Percentiles rank a stretch among this genome's conserved stretches.
These are phyloP conservation scores for Ailanthus altissimus DNA, from an alignment of 345 rosid species.

Conservation along the genomic window DNA sequence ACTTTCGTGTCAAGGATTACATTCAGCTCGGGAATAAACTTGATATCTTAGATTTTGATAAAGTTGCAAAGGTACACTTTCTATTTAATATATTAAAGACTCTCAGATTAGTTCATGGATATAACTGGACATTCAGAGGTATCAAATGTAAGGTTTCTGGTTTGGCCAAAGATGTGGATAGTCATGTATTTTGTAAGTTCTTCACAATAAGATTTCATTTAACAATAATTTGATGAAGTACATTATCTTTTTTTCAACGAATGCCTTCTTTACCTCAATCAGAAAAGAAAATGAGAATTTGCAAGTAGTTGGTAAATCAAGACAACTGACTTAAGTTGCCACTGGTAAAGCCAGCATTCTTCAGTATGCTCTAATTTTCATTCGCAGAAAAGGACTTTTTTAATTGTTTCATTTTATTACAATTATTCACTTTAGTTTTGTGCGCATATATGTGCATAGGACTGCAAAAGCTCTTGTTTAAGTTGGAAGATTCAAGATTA, in stretches of 20 bases:
- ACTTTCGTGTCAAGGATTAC: slow-evolving; percentile 82
- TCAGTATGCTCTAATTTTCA: neutral
- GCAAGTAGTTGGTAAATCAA: neutral
- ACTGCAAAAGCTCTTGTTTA: neutral
- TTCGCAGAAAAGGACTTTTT: neutral
- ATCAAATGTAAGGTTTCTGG: neutral
- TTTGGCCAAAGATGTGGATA: neutral
- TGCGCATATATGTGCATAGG: neutral
- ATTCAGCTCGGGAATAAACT: slow-evolving; percentile 86
- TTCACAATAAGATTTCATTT: neutral
- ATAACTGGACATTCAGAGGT: neutral
- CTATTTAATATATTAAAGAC: slow-evolving; percentile 22
- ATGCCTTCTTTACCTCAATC: no score
- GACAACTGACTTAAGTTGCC: neutral
- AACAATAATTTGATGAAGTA: neutral
- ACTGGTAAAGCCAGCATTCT: neutral
- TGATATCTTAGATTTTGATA: slow-evolving; percentile 83
- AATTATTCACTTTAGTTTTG: neutral
- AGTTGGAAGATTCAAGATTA: neutral
- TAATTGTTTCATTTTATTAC: neutral
- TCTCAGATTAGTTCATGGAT: neutral
- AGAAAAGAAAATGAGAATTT: no score
- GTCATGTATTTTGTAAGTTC: neutral
- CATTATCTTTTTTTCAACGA: neutral
- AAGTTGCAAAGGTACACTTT: slow-evolving; percentile 66